Percentiles rank a stretch among this genome's conserved stretches.
These are phyloP conservation scores for Tricholoma flavovirens DNA, from an alignment of 768 basidiomycete species.

Conservation along the genomic window DNA sequence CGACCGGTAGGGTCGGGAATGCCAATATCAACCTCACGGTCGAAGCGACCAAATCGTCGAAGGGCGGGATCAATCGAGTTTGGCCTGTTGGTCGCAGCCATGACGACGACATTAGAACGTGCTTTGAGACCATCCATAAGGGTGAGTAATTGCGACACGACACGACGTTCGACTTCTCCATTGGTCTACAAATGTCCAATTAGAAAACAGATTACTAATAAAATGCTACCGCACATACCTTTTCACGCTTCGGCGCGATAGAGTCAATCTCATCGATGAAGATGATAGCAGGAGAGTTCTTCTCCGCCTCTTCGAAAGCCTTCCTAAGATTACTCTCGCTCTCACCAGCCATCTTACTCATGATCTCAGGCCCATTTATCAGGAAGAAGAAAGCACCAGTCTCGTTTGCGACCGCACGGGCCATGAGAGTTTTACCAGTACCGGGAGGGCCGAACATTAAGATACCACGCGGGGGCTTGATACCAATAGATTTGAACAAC, in stretches of 20 bases:
- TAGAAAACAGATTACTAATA: background rate
- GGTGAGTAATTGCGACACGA: conserved; percentile 96
- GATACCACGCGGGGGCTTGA: conserved; percentile 98
- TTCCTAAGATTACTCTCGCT: conserved; percentile 96
- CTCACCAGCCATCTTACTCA: conserved; percentile 99
- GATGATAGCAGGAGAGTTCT: conserved; percentile 99
- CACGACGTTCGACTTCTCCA: conserved; percentile 98
- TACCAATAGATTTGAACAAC: conserved; percentile 99
- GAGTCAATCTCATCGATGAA: conserved; percentile 99
- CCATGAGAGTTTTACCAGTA: conserved; percentile 99
- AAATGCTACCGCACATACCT: conserved; percentile 44
- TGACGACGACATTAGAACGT: conserved; percentile 98
- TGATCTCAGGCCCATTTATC: conserved; percentile 99
- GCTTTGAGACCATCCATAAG: conserved; percentile 99
- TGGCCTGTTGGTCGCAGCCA: conserved; percentile 98
- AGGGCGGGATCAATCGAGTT: conserved; percentile 99
- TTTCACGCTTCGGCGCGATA: conserved; percentile 99
- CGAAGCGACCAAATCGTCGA: conserved; percentile 97
- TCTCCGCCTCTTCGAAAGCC: conserved; percentile 99
- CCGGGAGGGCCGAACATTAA: conserved; percentile 98
- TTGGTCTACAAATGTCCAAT: conserved; percentile 61
- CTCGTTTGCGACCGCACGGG: conserved; percentile 98
- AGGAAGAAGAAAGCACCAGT: conserved; percentile 99
- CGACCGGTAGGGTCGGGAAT: conserved; percentile 99
- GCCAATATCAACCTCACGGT: conserved; percentile 98